Base-by-base conservation (phyloP, 371 early-diverging fungal genomes). In the Mucor racemosus region DNA sequence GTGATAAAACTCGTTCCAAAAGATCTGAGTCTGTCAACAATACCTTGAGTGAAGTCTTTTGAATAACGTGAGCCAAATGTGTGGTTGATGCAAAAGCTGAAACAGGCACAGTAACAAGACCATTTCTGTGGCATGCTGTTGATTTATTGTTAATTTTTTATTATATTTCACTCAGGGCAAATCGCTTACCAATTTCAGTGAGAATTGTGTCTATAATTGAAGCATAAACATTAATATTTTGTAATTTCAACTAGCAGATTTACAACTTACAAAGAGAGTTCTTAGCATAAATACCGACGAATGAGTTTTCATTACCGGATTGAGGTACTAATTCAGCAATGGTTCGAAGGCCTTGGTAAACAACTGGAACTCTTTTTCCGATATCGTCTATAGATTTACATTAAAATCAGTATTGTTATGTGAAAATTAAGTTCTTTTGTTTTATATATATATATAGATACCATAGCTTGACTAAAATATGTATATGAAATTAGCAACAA, bases 261-360 rank as follows among this genome's bases (percentile, higher is more conserved):
- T 11, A 17, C 10, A 14, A 55, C 68, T 62, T 87, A 85, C 88
- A 76, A 60, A 77, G 64, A 7, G 84, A 85, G 60, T 80, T 76
- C 11, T 67, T 62, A 14, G 83, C 76, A 60, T 80, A 78, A 61
- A 88, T 77, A 46, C 86, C 88, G 7, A 88, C 83, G 64, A 85
- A 80, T 0, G 82, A 78, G 14, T 72, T 60, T 11, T 75, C 79
- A 11, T 74, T 68, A 44, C 76, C 79, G n/a, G 80, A 73, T 63
- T 77, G 69, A 42, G 86, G 82, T 13, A 71, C 72, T 3, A 87
- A 58, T 21, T 71, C 74, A 34, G 76, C 78, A 55, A 67, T 35
- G 4, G 62, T 58, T 10, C 76, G 58, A 60, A 79, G 64, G 19
- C 74, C 77, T 15, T 75, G 68, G 57, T 73, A 75, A 13, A 75